A percentile compares a stretch with the other conserved stretches of the same genome.
Evolutionary conservation across 805 yeast genomes (phyloP).

Genomic region (Candida methanosorbosa): DNA sequence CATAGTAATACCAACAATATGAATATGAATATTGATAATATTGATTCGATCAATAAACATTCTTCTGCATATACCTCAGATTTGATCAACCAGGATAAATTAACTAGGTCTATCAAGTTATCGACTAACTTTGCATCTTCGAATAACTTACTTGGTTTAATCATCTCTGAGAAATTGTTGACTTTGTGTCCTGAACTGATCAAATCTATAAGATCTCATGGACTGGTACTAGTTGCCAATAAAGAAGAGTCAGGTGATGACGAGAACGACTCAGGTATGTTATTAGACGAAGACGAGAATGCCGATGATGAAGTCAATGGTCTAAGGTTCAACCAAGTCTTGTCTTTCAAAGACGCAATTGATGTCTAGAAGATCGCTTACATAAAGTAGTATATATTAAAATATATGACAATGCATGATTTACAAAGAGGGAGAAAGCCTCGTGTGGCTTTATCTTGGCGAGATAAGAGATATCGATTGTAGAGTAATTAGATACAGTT

Average conservation of each 20-base stretch:
- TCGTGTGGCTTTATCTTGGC: too few species aligned
- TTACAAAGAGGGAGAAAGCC: too few species aligned
- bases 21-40: slow-evolving; percentile 24
- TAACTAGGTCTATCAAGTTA: slow-evolving; percentile 66
- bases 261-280: neutral
- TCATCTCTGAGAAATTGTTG: slow-evolving; percentile 64
- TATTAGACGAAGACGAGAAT: slow-evolving; percentile 4
- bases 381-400: neutral
- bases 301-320: slow-evolving; percentile 50
- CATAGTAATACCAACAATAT: slow-evolving; percentile 1
- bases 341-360: slow-evolving; percentile 58
- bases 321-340: slow-evolving; percentile 48
- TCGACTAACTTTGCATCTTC: slow-evolving; percentile 72
- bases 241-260: slow-evolving; percentile 2
- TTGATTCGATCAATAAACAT: slow-evolving; percentile 27
- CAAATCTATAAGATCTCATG: slow-evolving; percentile 68
- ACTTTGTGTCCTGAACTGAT: slow-evolving; percentile 67
- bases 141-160: slow-evolving; percentile 80
- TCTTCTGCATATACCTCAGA: slow-evolving; percentile 24
- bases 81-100: slow-evolving; percentile 28
- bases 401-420: too few species aligned
- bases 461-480: too few species aligned
- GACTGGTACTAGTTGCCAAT: slow-evolving; percentile 68
- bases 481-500: too few species aligned
- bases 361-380: slow-evolving; percentile 13